Evolutionary conservation across 768 basidiomycete species (phyloP).

Genomic region (Hypsizygus marmoreus): DNA sequence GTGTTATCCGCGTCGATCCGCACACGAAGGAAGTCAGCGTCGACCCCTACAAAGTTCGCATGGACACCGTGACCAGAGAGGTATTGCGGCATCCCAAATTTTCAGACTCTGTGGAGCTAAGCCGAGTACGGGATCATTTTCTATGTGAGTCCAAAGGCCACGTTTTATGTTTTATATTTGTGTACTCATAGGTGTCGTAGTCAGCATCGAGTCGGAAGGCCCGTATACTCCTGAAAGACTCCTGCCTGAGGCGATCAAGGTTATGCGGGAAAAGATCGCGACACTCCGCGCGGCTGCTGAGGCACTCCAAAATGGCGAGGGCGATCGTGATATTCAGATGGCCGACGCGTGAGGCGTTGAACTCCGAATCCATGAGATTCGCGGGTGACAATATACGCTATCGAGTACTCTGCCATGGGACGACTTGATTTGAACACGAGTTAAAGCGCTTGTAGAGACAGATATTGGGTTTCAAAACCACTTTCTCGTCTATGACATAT

Average conservation of each 20-base stretch:
- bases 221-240: slow-evolving; percentile 85
- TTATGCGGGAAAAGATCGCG: slow-evolving; percentile 81
- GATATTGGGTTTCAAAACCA: too few species aligned
- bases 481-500: too few species aligned
- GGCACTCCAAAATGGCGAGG: slow-evolving; percentile 47
- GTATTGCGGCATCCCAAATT: slow-evolving; percentile 93
- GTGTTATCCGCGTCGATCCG: slow-evolving; percentile 69
- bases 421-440: too few species aligned
- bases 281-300: slow-evolving; percentile 60
- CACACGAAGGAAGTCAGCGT: slow-evolving; percentile 61
- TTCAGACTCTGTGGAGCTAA: slow-evolving; percentile 76
- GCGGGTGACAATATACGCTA: too few species aligned
- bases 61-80: slow-evolving; percentile 90
- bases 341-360: slow-evolving; percentile 28
- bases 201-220: slow-evolving; percentile 89
- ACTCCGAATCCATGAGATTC: too few species aligned
- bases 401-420: too few species aligned
- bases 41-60: slow-evolving; percentile 65
- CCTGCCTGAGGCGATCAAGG: slow-evolving; percentile 74
- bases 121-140: slow-evolving; percentile 72
- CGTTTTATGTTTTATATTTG: not conserved
- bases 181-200: slow-evolving; percentile 36
- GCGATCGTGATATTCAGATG: slow-evolving; percentile 58
- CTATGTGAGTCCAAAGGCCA: slow-evolving; percentile 1
- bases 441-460: too few species aligned